phyloP scores from a whole-genome alignment of 106 monocot species.

The Platanthera guangdongensis region DNA sequence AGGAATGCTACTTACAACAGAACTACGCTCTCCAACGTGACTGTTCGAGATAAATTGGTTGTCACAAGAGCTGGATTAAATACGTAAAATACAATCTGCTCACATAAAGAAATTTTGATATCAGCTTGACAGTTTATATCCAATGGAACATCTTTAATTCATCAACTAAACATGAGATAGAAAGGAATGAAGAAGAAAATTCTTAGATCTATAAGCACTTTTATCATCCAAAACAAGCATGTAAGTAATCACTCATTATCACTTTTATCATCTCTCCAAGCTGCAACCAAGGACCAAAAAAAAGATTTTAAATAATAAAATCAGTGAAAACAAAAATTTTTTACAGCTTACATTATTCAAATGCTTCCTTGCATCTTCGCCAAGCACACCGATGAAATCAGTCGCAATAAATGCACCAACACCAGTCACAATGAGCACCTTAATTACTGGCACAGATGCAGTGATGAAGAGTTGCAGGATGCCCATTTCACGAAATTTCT shows the following conservation, averaged over 20 bases:
- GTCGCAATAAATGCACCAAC: conserved; percentile 62
- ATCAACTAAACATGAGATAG: not conserved
- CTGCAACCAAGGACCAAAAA: not conserved
- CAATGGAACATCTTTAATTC: not conserved
- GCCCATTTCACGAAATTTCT: conserved; percentile 31
- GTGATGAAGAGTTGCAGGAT: conserved; percentile 46
- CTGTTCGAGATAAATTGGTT: conserved; percentile 47
- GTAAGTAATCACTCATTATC: not conserved
- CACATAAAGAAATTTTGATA: conserved; percentile 1
- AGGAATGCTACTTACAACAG: conserved; percentile 40
- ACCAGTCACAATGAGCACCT: conserved; percentile 67
- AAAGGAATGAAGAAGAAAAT: not conserved
- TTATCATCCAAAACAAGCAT: not conserved
- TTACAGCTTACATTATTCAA: conserved; percentile 56
- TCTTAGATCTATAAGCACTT: not conserved
- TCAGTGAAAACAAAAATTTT: not conserved
- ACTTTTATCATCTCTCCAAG: not conserved
- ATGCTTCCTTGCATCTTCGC: conserved; percentile 54
- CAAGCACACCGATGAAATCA: conserved; percentile 28
- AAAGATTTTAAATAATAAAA: not conserved
- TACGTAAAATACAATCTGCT: conserved; percentile 71
- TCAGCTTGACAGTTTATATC: not conserved
- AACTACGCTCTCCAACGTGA: conserved; percentile 60
- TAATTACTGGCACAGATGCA: conserved; percentile 66
- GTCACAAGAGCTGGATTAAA: conserved; percentile 71